Evolutionary conservation across 176 grass and related monocot species (phyloP).

Genomic region (Hsuehochloa calcarea): DNA sequence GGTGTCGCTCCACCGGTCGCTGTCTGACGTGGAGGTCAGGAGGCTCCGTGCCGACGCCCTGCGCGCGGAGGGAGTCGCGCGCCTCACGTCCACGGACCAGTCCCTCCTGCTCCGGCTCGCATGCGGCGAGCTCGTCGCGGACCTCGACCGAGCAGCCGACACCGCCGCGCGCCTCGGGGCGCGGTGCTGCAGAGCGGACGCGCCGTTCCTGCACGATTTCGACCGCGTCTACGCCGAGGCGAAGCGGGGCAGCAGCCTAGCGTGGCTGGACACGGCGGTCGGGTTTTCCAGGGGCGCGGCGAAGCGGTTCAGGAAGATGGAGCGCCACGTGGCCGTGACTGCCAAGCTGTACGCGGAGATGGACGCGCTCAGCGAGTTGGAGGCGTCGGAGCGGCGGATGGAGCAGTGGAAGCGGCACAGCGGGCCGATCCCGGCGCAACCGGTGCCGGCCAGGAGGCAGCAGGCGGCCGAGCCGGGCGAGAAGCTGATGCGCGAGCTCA

Average conservation of each 20-base stretch:
- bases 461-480: slow-evolving; percentile 18
- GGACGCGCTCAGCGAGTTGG: slow-evolving; percentile 65
- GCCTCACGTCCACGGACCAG: slow-evolving; percentile 71
- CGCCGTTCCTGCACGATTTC: slow-evolving; percentile 40
- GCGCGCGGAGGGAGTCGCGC: slow-evolving; percentile 63
- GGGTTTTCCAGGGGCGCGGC: slow-evolving; percentile 42
- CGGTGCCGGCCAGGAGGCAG: slow-evolving; percentile 9
- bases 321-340: slow-evolving; percentile 45
- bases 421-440: slow-evolving; percentile 65
- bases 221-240: slow-evolving; percentile 53
- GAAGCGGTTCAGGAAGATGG: slow-evolving; percentile 68
- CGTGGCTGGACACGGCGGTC: slow-evolving; percentile 38
- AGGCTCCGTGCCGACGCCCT: slow-evolving; percentile 55
- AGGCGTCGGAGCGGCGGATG: slow-evolving; percentile 69
- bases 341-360: slow-evolving; percentile 69
- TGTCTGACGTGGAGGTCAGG: slow-evolving; percentile 43
- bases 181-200: slow-evolving; percentile 14
- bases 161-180: slow-evolving; percentile 40
- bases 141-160: slow-evolving; percentile 63
- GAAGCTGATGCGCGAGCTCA: slow-evolving; percentile 48
- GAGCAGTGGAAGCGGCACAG: slow-evolving; percentile 63
- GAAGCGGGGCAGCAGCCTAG: slow-evolving; percentile 46
- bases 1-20: slow-evolving; percentile 55
- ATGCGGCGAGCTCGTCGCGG: slow-evolving; percentile 59
- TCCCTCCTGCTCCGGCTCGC: slow-evolving; percentile 54